Conservation (phyloP, 768 basidiomycete genomes). For the Hygrophorus pudorinus region DNA sequence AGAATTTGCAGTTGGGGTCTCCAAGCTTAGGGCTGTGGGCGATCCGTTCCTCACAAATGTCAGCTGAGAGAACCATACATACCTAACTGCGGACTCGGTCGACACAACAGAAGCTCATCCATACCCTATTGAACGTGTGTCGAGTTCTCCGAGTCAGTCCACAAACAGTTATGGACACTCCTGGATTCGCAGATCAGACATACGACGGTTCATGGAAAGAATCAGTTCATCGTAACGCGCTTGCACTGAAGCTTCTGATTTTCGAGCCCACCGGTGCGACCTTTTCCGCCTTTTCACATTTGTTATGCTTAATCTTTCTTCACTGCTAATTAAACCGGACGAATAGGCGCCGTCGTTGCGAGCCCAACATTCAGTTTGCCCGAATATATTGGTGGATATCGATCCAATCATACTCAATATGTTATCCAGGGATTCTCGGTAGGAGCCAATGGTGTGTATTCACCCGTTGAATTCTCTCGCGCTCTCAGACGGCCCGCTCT, state of each 20-base stretch:
- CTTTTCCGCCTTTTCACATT: neutral
- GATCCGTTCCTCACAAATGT: conserved; percentile 71
- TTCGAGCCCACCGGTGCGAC: conserved; percentile 75
- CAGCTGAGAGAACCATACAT: conserved; percentile 1
- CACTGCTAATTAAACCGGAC: conserved; percentile 3
- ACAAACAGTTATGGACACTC: conserved; percentile 80
- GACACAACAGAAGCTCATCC: conserved; percentile 39
- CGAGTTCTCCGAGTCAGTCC: conserved; percentile 18
- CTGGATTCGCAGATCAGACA: conserved; percentile 83
- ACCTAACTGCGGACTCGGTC: neutral
- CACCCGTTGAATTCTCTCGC: neutral
- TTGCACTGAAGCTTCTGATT: conserved; percentile 89
- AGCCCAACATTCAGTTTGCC: conserved; percentile 94
- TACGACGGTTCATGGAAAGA: conserved; percentile 96
- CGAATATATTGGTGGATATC: conserved; percentile 73
- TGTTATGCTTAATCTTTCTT: neutral
- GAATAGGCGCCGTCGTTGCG: conserved; percentile 77
- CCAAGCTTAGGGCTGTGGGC: conserved; percentile 34
- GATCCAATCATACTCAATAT: neutral
- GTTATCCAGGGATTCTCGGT: conserved; percentile 55
- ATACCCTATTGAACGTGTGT: conserved; percentile 45
- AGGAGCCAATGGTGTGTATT: conserved; percentile 70
- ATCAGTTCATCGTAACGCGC: conserved; percentile 82
- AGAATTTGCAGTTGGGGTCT: conserved; percentile 8
- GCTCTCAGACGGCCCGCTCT: no score